Conservation (phyloP, 192 early-diverging fungal species). For the Podila horticola region DNA sequence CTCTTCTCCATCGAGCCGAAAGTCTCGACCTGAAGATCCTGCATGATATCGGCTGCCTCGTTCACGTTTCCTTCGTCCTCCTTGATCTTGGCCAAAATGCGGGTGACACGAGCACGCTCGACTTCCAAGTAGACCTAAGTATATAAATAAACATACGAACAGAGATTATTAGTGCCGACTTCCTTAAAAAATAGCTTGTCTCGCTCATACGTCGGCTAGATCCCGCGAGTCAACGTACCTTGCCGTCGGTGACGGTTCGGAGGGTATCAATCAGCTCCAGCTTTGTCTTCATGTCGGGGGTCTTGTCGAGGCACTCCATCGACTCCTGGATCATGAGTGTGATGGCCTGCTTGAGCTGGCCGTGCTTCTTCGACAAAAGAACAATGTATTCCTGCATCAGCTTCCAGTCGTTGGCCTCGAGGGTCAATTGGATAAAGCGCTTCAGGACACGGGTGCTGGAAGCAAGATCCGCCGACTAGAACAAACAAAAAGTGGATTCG, state of each 20-base stretch:
- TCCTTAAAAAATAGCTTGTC: neutral
- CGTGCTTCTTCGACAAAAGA: conserved; percentile 96
- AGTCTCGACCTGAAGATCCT: conserved; percentile 98
- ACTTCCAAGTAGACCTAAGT: conserved; percentile 97
- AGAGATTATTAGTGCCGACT: neutral
- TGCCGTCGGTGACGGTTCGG: conserved; percentile 95
- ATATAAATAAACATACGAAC: neutral
- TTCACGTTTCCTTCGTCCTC: conserved; percentile 91
- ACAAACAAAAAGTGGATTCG: too few species aligned
- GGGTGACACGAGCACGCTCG: conserved; percentile 93
- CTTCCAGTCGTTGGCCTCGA: conserved; percentile 83
- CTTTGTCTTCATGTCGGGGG: conserved; percentile 82
- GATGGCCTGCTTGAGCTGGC: conserved; percentile 93
- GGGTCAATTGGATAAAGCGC: conserved; percentile 79
- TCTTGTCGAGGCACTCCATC: conserved; percentile 88
- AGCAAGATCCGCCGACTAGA: conserved; percentile 83
- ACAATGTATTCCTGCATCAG: conserved; percentile 92
- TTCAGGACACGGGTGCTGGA: conserved; percentile 91
- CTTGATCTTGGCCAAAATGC: conserved; percentile 87
- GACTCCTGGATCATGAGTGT: conserved; percentile 95
- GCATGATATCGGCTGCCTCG: conserved; percentile 94
- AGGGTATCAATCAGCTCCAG: conserved; percentile 95
- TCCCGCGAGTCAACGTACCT: conserved; percentile 58
- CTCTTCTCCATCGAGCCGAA: conserved; percentile 99
- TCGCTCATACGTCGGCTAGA: neutral